Evolutionary conservation across 352 stramenopile species (phyloP).

Genomic region (Globisporangium iwayamae): DNA sequence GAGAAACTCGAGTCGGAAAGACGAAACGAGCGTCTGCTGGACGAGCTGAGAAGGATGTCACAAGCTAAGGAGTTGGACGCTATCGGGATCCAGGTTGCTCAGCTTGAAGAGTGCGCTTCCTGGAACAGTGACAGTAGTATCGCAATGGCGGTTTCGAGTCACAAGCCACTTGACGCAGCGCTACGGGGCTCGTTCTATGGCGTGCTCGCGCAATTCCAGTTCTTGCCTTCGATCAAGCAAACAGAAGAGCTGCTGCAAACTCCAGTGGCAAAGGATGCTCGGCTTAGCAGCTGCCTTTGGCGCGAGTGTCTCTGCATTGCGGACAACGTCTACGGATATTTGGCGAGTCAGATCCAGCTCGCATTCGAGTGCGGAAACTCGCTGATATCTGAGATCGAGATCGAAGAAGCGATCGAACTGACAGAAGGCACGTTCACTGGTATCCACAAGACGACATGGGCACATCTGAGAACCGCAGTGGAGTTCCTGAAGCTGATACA

Average conservation of each 20-base stretch:
- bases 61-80: constrained; percentile 21
- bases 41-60: constrained; percentile 26
- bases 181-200: constrained; percentile 28
- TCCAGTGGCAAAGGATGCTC: constrained; percentile 20
- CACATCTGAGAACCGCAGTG: constrained; percentile 10
- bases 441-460: constrained; percentile 28
- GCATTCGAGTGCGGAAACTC: constrained; percentile 26
- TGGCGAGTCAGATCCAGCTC: constrained; percentile 14
- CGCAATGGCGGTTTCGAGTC: constrained; percentile 12
- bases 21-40: background rate
- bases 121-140: constrained; percentile 22
- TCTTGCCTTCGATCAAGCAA: constrained; percentile 13
- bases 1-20: background rate
- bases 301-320: constrained; percentile 11
- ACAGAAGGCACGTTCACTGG: constrained; percentile 24
- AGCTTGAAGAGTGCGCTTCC: constrained; percentile 15
- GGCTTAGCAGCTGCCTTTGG: constrained; percentile 16
- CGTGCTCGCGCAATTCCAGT: constrained; percentile 28
- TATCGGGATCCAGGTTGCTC: constrained; percentile 16
- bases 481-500: constrained; percentile 21
- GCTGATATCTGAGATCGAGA: constrained; percentile 42
- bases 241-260: constrained; percentile 18
- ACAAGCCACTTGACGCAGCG: constrained; percentile 17
- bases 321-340: constrained; percentile 12
- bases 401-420: constrained; percentile 30